Evolutionary conservation across 2,329 filamentous ascomycete species (phyloP).

Genomic region (Diaporthe ilicicola): DNA sequence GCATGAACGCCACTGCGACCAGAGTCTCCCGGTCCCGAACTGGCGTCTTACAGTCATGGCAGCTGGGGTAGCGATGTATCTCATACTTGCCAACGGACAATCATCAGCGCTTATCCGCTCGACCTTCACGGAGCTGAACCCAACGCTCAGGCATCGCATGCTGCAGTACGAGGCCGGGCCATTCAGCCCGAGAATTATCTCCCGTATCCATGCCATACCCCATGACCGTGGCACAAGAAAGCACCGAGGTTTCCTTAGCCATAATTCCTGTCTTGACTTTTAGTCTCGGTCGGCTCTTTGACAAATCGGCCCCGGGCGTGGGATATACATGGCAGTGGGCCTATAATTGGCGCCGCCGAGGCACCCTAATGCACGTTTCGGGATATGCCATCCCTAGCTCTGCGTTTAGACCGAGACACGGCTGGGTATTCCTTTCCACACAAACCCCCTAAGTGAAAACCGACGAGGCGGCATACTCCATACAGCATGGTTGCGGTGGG

Average conservation of each 20-base stretch:
- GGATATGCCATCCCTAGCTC: not conserved
- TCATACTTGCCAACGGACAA: not conserved
- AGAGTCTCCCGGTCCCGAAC: not conserved
- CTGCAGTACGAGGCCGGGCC: not conserved
- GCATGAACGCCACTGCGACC: not conserved
- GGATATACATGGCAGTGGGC: too few species aligned
- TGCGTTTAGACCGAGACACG: not conserved
- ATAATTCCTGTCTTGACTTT: not conserved
- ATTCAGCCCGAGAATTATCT: not conserved
- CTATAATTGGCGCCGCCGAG: not conserved
- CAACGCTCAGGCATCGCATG: not conserved
- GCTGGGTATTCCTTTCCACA: not conserved
- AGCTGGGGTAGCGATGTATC: not conserved
- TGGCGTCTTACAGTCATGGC: not conserved
- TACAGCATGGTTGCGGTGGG: not conserved
- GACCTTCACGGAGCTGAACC: not conserved
- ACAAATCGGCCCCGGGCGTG: too few species aligned
- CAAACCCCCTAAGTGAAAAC: not conserved
- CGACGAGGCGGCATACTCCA: not conserved
- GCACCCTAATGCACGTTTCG: constrained; percentile 19
- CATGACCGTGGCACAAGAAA: not conserved
- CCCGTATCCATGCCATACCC: not conserved
- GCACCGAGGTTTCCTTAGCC: not conserved
- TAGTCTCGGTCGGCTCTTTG: not conserved
- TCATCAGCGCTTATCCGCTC: not conserved